Evolutionary conservation across 306 rosid genomes (phyloP), one percentile per base, ranked within the genome.

Genomic region (Hippophae gyantsensis): DNA sequence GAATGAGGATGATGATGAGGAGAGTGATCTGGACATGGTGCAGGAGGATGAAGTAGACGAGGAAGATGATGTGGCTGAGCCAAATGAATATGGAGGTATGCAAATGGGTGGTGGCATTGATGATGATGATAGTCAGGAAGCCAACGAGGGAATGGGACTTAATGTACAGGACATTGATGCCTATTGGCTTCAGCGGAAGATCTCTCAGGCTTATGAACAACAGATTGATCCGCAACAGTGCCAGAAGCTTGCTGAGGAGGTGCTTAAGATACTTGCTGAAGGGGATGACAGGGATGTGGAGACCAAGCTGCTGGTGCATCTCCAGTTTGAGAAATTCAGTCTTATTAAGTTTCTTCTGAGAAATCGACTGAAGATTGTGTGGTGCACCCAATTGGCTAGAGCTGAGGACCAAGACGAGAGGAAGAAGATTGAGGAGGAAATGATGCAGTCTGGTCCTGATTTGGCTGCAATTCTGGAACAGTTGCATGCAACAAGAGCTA

Each of bases 111-210:
- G 87, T 59, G 93, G 95, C 43, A 84, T 87, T 57, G 99, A 92
- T 66, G 95, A 92, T 8, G 96, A 92, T 50, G 93, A 92, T 52
- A 77, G 78, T 93, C 79, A 69, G 52, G 99, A 92, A 26, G 92
- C 81, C 10, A 84, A 83, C 14, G 99, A 84, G 59, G 93, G 93
- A 11, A 81, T 81, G 95, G 71, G 70, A 65, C 85, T 92, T 8
- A 88, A 92, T 76, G 99, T 86, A 63, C 95, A 88, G 79, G 96
- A 84, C 73, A 88, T 92, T 56, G 96, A 82, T 78, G 99, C 99
- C 5, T 92, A 88, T 72, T 92, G 99, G 99, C 86, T 92, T 60
- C 99, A 92, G 78, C 79, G 99, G 81, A 92, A 88, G 75, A 92
- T 92, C 47, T 92, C 99, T 25, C 87, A 70, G 62, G 96, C 96